phyloP scores from a whole-genome alignment of 73 alveolate species.

The Breviolum minutum region DNA sequence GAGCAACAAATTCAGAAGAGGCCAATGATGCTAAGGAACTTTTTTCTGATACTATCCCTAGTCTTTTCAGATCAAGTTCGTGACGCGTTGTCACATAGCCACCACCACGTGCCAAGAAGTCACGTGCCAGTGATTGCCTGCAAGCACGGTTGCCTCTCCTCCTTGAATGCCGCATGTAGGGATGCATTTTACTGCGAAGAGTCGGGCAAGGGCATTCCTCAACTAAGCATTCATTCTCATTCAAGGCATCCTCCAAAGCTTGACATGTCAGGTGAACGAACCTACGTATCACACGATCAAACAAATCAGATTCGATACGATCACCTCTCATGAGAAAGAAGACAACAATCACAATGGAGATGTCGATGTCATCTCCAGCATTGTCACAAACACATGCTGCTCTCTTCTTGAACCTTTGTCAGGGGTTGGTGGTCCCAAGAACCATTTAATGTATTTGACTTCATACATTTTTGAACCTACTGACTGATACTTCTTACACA shows the following conservation, averaged over 20 bases:
- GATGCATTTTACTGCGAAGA: not conserved
- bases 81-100: not conserved
- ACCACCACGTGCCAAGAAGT: not conserved
- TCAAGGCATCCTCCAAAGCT: not conserved
- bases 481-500: no score
- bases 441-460: no score
- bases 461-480: no score
- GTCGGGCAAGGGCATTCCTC: not conserved
- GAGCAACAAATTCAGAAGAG: not conserved
- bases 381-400: no score
- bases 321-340: no score
- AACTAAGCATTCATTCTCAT: not conserved
- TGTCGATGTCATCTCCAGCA: no score
- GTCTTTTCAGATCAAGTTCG: not conserved
- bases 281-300: no score
- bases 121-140: not conserved
- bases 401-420: constrained; percentile 4
- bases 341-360: no score
- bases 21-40: not conserved
- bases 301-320: no score
- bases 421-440: no score
- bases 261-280: not conserved
- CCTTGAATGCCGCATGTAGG: not conserved
- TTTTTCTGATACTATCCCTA: not conserved
- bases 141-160: not conserved